Conservation (phyloP, 805 yeast genomes). For the Priceomyces carsonii region DNA sequence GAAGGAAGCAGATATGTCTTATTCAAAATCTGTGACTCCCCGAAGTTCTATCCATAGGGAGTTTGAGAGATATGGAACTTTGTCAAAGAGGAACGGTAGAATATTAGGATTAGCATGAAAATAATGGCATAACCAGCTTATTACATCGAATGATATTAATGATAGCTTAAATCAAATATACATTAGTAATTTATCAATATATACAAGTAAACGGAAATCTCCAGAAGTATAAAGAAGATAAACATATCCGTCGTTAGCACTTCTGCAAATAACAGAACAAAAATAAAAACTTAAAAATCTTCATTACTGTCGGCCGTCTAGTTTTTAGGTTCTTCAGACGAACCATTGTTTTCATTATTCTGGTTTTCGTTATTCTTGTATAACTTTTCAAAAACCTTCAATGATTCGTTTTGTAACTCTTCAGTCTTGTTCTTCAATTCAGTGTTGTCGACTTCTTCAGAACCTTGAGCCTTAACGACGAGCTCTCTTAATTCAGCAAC, state of each 20-base stretch:
- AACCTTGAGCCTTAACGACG: constrained; percentile 63
- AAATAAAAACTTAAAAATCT: too few species aligned
- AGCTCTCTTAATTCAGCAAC: constrained; percentile 63
- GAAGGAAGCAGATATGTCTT: background rate
- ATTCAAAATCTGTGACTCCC: background rate
- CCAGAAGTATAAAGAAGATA: too few species aligned
- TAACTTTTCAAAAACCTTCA: constrained; percentile 75
- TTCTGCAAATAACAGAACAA: too few species aligned
- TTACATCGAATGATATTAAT: too few species aligned
- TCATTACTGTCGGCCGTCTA: constrained; percentile 13
- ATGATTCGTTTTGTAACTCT: constrained; percentile 70
- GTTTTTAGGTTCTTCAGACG: constrained; percentile 29
- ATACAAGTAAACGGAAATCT: constrained; percentile 9
- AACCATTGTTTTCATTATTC: constrained; percentile 9
- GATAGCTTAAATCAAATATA: constrained; percentile 6
- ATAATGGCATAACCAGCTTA: too few species aligned
- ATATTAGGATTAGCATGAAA: too few species aligned
- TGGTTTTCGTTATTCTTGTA: constrained; percentile 29
- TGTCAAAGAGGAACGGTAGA: constrained; percentile 7
- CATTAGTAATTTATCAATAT: constrained; percentile 9
- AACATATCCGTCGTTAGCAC: too few species aligned
- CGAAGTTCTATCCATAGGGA: too few species aligned
- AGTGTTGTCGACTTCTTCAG: constrained; percentile 61
- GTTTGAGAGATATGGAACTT: constrained; percentile 19
- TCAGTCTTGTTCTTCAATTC: constrained; percentile 73